Conservation (phyloP, 1,284 basidiomycete genomes). For the Sparassis latifolia region DNA sequence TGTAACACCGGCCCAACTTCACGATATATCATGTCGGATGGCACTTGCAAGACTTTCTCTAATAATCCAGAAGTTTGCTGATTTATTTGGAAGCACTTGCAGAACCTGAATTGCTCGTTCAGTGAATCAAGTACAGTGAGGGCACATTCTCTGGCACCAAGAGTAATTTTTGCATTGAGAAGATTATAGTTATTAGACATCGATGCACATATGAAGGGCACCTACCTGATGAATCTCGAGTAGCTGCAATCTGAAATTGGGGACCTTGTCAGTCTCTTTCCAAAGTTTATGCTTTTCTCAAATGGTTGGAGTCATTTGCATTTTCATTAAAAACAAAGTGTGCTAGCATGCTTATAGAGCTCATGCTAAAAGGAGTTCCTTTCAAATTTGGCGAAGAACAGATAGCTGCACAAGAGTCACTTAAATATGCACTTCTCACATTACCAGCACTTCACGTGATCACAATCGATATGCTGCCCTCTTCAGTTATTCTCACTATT, state of each 20-base stretch:
- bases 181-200: conserved; percentile 23
- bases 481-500: conserved; percentile 22
- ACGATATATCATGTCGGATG: neutral
- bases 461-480: conserved; percentile 45
- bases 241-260: conserved; percentile 19
- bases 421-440: conserved; percentile 18
- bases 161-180: conserved; percentile 5
- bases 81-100: conserved; percentile 24
- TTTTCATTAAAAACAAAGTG: conserved; percentile 11
- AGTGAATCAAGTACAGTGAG: conserved; percentile 8
- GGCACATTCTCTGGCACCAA: conserved; percentile 18
- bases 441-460: conserved; percentile 27
- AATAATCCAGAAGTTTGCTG: conserved; percentile 14
- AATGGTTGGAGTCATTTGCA: conserved; percentile 8
- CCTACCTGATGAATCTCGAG: conserved; percentile 15
- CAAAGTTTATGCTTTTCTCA: conserved; percentile 13
- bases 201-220: conserved; percentile 19
- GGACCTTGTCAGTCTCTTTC: conserved; percentile 4
- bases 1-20: conserved; percentile 5
- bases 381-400: conserved; percentile 18
- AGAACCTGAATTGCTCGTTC: conserved; percentile 24
- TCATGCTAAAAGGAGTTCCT: conserved; percentile 10
- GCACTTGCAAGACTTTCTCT: neutral
- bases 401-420: conserved; percentile 10
- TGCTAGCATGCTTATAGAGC: conserved; percentile 14